Percentiles rank a stretch among this genome's conserved stretches.
These are phyloP conservation scores for Casuarina equisetifolia DNA, from an alignment of 306 rosid genomes.

Conservation along the genomic window DNA sequence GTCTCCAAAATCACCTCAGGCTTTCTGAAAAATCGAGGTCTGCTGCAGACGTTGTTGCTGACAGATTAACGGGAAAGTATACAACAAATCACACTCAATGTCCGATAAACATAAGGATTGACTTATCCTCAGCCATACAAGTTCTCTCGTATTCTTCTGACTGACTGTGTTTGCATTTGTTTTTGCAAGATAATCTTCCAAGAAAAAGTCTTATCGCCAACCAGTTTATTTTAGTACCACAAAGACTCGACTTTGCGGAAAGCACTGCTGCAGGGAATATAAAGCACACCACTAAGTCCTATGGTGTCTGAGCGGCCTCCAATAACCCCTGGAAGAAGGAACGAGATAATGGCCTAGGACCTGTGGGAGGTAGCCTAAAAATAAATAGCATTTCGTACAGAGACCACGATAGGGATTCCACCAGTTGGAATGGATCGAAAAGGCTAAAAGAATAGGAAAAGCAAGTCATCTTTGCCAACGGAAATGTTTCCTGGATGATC, in stretches of 20 bases:
- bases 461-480: conserved; percentile 28
- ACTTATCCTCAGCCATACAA: too few species aligned
- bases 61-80: too few species aligned
- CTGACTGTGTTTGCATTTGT: too few species aligned
- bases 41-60: too few species aligned
- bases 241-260: conserved; percentile 32
- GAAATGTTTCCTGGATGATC: conserved; percentile 14
- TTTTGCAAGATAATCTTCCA: too few species aligned
- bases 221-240: conserved; percentile 16
- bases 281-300: conserved; percentile 32
- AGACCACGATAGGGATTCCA: conserved; percentile 31
- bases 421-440: conserved; percentile 31
- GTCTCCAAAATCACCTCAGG: too few species aligned
- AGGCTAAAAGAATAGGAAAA: conserved; percentile 22
- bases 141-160: too few species aligned
- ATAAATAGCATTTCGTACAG: conserved; percentile 21
- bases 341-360: conserved; percentile 21
- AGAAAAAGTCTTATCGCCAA: not conserved
- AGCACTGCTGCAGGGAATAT: conserved; percentile 19
- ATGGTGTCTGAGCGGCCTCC: conserved; percentile 13
- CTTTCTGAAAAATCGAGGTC: too few species aligned
- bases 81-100: too few species aligned
- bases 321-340: conserved; percentile 36
- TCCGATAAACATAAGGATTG: too few species aligned
- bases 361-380: not conserved